Conservation (phyloP, 2,329 filamentous ascomycete genomes). For the Geosmithia morbida region DNA sequence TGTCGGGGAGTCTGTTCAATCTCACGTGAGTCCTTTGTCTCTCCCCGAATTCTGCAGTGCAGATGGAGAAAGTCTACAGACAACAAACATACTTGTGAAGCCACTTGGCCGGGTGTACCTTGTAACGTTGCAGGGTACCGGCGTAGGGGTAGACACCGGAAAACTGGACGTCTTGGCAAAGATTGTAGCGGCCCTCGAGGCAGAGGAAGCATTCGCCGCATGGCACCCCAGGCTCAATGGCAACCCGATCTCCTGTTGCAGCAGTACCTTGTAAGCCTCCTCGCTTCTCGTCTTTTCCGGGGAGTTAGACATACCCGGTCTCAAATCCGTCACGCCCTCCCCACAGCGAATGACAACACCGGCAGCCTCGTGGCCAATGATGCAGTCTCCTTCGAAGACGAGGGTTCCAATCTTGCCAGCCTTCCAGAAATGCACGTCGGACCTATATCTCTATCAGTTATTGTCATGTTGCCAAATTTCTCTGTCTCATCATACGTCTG, state of each 20-base stretch:
- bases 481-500: background rate
- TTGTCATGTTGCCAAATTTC: background rate
- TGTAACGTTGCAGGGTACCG: constrained; percentile 43
- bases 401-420: constrained; percentile 47
- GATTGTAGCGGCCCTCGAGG: constrained; percentile 40
- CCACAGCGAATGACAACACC: constrained; percentile 44
- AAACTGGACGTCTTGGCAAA: constrained; percentile 45
- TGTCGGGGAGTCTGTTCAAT: constrained; percentile 30
- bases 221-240: constrained; percentile 48
- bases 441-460: constrained; percentile 19
- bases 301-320: constrained; percentile 18
- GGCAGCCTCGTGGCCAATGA: constrained; percentile 51
- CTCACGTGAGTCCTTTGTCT: background rate
- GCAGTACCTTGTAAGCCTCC: constrained; percentile 1
- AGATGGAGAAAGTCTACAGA: background rate
- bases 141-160: constrained; percentile 41
- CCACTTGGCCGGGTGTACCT: constrained; percentile 42
- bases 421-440: constrained; percentile 57
- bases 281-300: background rate
- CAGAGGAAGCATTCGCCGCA: constrained; percentile 44
- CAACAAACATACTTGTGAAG: constrained; percentile 20
- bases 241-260: constrained; percentile 39
- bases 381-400: constrained; percentile 46
- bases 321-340: constrained; percentile 34
- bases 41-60: too few species aligned